Evolutionary conservation across 2,329 filamentous ascomycete species (phyloP), one percentile per base, ranked within the genome.

Genomic region (Apiospora pterosperma): DNA sequence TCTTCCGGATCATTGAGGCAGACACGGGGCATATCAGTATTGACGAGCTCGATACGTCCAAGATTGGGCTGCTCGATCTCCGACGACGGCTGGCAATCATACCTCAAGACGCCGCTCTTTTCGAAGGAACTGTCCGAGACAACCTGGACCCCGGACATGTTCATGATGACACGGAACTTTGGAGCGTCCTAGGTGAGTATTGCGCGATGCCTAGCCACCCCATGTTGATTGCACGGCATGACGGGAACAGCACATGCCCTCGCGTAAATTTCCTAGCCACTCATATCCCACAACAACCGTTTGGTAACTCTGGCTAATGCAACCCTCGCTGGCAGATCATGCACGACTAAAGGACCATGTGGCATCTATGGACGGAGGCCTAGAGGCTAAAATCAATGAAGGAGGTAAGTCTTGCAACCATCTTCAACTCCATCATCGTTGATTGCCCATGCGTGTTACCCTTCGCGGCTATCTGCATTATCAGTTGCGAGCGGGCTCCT

Each of bases 1-100:
- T 99, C 23, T 99, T 99, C 86, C 89, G 96, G 62, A 93, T 99
- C 70, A 98, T 99, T 67, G 96, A 99, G 79, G 88, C 94, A 2
- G 87, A 84, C 41, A 87, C 88, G 48, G 96, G 96, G 62, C 85
- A 90, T 72, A 96, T 99, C 71, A 91, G 88, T 71, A 97, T 99
- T 73, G 96, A 99, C 78, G 85, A 87, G 58, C 81, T 99, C 63
- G 92, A 97, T 78, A 97, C 96, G 14, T 95, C 92, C 63, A 88
- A 88, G 4, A 97, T 99, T 73, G 96, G 96, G 3, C 81, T 99
- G 62, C 80, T 97, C 63, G 96, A 99, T 77, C 85, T 99, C 63
- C 89, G 96, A 63, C 87, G 94, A 63, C 90, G 96, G 65, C 84
- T 99, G 59, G 95, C 96, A 63, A 99, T 99, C 74, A 99, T 99